phyloP scores from a whole-genome alignment of 1,284 basidiomycete genomes.

The Moniliella sp. region DNA sequence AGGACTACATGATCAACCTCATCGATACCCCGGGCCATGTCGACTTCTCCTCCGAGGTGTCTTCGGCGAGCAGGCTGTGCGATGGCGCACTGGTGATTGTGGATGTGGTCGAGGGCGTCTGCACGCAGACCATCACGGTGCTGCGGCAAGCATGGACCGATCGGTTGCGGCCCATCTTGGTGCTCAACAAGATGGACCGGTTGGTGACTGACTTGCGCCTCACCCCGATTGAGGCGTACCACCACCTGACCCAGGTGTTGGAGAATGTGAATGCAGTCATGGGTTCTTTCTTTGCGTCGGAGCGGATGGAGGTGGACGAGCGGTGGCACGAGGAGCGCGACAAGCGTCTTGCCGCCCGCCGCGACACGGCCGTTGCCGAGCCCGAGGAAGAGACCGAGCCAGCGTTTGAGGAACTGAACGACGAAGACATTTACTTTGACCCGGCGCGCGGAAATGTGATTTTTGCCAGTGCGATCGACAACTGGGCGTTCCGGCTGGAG shows the following conservation, averaged over 20 bases:
- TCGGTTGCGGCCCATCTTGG: constrained; percentile 64
- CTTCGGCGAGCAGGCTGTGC: constrained; percentile 72
- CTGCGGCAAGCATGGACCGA: constrained; percentile 86
- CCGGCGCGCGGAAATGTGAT: constrained; percentile 88
- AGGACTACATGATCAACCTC: constrained; percentile 66
- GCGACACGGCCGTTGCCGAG: constrained; percentile 44
- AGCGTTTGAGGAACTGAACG: constrained; percentile 73
- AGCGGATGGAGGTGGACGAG: constrained; percentile 77
- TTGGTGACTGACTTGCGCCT: constrained; percentile 82
- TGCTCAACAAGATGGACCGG: constrained; percentile 93
- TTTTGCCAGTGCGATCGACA: constrained; percentile 85
- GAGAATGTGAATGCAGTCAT: constrained; percentile 97
- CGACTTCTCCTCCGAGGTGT: constrained; percentile 91
- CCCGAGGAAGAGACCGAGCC: constrained; percentile 38
- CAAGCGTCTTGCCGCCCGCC: constrained; percentile 51
- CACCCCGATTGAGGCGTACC: constrained; percentile 73
- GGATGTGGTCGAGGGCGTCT: constrained; percentile 92
- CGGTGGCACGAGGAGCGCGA: constrained; percentile 81
- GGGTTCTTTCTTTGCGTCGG: constrained; percentile 81
- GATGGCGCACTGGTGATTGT: constrained; percentile 92
- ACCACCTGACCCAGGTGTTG: constrained; percentile 73
- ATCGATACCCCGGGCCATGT: constrained; percentile 98
- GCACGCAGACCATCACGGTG: constrained; percentile 85
- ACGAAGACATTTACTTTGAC: constrained; percentile 79
- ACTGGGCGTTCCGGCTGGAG: constrained; percentile 87